These are phyloP conservation scores for Cyberlindnera amylophila DNA, from an alignment of 805 yeast species.

Conservation along the genomic window DNA sequence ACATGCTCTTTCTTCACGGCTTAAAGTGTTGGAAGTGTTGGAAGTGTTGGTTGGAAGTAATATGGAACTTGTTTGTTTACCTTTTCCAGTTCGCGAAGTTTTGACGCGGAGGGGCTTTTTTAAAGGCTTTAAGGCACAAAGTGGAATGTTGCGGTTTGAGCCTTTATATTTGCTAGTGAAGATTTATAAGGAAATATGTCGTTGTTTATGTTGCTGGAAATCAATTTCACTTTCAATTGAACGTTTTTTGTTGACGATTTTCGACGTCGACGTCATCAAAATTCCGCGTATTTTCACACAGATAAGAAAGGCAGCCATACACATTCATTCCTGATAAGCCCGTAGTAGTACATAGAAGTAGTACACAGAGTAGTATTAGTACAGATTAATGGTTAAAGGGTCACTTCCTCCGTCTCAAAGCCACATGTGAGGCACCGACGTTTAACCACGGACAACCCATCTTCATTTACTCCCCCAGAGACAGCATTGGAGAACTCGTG, in stretches of 20 bases:
- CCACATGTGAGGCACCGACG: constrained; percentile 80
- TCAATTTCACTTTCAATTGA: too few species aligned
- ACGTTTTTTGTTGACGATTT: too few species aligned
- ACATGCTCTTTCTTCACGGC: too few species aligned
- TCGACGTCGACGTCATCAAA: not conserved
- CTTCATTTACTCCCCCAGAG: constrained; percentile 40
- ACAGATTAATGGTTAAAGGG: not conserved
- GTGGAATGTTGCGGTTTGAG: not conserved
- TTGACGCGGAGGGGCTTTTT: not conserved
- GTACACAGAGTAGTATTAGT: too few species aligned
- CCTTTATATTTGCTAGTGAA: too few species aligned
- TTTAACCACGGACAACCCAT: constrained; percentile 39
- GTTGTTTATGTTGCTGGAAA: too few species aligned
- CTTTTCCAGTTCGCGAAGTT: not conserved
- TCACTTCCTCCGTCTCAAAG: constrained; percentile 71
- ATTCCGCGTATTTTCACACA: not conserved
- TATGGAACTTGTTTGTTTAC: not conserved
- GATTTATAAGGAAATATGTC: too few species aligned
- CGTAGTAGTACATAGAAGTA: too few species aligned
- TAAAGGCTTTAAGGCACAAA: too few species aligned
- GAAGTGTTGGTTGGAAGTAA: not conserved
- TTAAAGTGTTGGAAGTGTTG: too few species aligned
- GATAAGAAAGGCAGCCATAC: not conserved
- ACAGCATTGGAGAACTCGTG: constrained; percentile 71
- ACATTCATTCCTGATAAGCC: not conserved